Evolutionary conservation across 768 basidiomycete species (phyloP).

Genomic region (Hirschioporus abietinus): DNA sequence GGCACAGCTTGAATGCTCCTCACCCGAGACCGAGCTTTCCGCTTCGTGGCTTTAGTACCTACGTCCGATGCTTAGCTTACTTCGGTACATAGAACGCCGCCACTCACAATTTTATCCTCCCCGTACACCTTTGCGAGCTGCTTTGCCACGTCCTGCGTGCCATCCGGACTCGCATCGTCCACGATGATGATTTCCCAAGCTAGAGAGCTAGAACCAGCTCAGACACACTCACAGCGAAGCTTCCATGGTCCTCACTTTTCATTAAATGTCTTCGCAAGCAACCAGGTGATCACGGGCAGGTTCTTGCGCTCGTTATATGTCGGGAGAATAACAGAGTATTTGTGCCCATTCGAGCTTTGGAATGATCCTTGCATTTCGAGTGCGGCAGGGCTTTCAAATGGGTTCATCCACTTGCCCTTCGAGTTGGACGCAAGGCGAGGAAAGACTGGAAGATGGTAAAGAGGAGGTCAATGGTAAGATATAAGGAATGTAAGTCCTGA

Average conservation of each 20-base stretch:
- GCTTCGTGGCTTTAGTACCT: constrained; percentile 82
- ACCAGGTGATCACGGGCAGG: constrained; percentile 82
- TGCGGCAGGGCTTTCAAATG: constrained; percentile 43
- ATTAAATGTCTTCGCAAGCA: constrained; percentile 70
- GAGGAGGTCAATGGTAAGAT: not conserved
- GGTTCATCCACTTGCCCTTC: constrained; percentile 20
- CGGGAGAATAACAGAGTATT: constrained; percentile 89
- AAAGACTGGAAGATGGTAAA: not conserved
- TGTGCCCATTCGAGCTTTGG: constrained; percentile 34
- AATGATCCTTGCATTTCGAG: constrained; percentile 58
- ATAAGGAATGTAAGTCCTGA: not conserved
- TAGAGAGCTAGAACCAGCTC: constrained; percentile 45
- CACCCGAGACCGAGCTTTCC: constrained; percentile 91
- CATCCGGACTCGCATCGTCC: constrained; percentile 90
- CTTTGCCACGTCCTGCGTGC: constrained; percentile 81
- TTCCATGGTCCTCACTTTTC: constrained; percentile 53
- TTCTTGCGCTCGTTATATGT: constrained; percentile 95
- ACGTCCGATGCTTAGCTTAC: constrained; percentile 6
- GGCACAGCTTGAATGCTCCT: constrained; percentile 16
- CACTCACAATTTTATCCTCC: constrained; percentile 72
- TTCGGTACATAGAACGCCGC: constrained; percentile 9
- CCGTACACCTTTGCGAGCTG: constrained; percentile 80
- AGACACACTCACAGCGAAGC: constrained; percentile 7
- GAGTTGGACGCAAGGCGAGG: constrained; percentile 2
- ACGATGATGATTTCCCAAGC: constrained; percentile 89